Conservation (phyloP, 106 monocot species). For the Chionographis japonica region DNA sequence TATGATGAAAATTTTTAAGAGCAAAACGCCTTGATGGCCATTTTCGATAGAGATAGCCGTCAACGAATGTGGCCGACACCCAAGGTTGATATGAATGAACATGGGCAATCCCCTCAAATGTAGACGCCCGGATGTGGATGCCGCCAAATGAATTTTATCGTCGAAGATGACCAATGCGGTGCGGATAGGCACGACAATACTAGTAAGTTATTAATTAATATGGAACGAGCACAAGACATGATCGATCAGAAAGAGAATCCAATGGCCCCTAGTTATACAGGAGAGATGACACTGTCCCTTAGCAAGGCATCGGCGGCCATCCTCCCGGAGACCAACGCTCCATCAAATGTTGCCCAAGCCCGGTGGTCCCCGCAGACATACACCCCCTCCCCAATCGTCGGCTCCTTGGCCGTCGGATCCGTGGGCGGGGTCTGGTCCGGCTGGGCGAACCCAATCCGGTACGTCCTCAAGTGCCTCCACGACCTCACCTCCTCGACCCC, state of each 20-base stretch:
- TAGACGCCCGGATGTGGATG: too few relatives aligned
- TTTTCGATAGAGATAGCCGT: too few relatives aligned
- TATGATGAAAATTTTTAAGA: too few relatives aligned
- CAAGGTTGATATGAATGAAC: too few relatives aligned
- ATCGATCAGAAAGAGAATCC: neutral
- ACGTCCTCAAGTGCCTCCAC: conserved; percentile 77
- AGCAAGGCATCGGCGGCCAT: conserved; percentile 70
- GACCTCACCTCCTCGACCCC: conserved; percentile 43
- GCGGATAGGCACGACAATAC: too few relatives aligned
- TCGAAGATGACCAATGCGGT: too few relatives aligned
- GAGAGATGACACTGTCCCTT: conserved; percentile 12
- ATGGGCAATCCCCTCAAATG: too few relatives aligned
- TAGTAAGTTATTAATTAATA: too few relatives aligned
- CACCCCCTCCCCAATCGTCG: conserved; percentile 48
- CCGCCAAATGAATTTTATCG: too few relatives aligned
- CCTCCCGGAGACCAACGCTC: conserved; percentile 78
- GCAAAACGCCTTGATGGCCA: too few relatives aligned
- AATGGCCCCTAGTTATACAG: too few relatives aligned
- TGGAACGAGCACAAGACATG: neutral
- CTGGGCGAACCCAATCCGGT: conserved; percentile 84
- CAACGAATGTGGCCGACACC: too few relatives aligned
- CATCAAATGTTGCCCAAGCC: conserved; percentile 85
- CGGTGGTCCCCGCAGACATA: conserved; percentile 85
- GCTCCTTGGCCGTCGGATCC: conserved; percentile 40
- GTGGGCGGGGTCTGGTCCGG: conserved; percentile 93